phyloP scores from a whole-genome alignment of 1,284 basidiomycete species.

The Trichosporon asahii region DNA sequence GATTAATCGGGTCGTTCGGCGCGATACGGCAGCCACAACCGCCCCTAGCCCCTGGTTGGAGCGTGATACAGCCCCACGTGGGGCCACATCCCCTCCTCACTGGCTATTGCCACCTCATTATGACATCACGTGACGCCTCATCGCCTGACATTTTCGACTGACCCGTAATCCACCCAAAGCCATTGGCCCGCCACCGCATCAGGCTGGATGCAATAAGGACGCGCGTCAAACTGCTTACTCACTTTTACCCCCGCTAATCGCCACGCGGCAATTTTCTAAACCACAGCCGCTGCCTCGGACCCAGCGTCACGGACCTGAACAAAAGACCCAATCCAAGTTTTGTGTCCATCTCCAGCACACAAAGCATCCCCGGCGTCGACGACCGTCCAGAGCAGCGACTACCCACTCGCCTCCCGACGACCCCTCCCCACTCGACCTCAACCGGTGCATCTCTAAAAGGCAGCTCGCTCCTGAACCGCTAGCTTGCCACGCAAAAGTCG shows the following conservation, averaged over 20 bases:
- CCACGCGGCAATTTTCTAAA: too few relatives aligned
- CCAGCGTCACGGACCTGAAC: neutral
- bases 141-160: neutral
- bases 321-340: constrained; percentile 6
- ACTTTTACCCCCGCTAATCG: neutral
- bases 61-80: constrained; percentile 1
- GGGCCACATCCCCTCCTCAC: neutral
- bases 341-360: neutral
- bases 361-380: constrained; percentile 1
- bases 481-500: constrained; percentile 2
- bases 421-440: neutral
- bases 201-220: neutral
- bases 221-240: neutral
- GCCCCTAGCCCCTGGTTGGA: neutral
- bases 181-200: neutral
- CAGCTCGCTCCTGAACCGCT: neutral
- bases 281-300: neutral
- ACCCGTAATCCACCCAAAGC: neutral
- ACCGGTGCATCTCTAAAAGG: neutral
- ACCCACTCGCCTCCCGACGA: neutral
- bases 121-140: neutral
- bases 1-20: neutral
- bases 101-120: neutral
- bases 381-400: neutral
- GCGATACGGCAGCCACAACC: neutral